Evolutionary conservation across 1,139 yeast species (phyloP).

Genomic region (Saccharomyces hybrid): DNA sequence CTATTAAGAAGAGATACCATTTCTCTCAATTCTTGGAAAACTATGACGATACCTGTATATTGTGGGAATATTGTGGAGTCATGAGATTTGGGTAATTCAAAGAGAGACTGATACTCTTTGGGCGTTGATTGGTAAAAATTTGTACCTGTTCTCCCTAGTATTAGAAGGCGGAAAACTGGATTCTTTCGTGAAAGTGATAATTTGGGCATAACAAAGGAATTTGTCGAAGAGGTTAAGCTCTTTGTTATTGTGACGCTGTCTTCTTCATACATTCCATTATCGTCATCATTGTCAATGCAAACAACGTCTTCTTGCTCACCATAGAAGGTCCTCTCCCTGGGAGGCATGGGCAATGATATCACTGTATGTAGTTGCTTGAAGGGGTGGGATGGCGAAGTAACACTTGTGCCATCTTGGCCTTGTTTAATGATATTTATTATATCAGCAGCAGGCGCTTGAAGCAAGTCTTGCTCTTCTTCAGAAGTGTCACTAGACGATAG

Average conservation of each 20-base stretch:
- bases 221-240: conserved; percentile 21
- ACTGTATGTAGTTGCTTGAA: background rate
- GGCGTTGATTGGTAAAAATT: conserved; percentile 23
- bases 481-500: conserved; percentile 29
- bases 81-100: conserved; percentile 16
- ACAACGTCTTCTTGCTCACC: background rate
- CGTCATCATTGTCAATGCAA: background rate
- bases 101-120: conserved; percentile 15
- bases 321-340: conserved; percentile 1
- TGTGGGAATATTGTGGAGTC: conserved; percentile 14
- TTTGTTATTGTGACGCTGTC: conserved; percentile 20
- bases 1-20: conserved; percentile 20
- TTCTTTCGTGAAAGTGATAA: conserved; percentile 18
- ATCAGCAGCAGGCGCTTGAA: background rate
- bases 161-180: conserved; percentile 16
- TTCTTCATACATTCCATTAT: conserved; percentile 12
- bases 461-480: conserved; percentile 20
- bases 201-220: conserved; percentile 31
- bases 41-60: conserved; percentile 21
- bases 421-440: background rate
- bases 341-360: conserved; percentile 5
- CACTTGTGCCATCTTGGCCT: background rate
- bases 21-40: conserved; percentile 23
- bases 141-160: conserved; percentile 23
- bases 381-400: background rate